Evolutionary conservation across 164 flowering plant species (phyloP).

Genomic region (Saururus chinensis): DNA sequence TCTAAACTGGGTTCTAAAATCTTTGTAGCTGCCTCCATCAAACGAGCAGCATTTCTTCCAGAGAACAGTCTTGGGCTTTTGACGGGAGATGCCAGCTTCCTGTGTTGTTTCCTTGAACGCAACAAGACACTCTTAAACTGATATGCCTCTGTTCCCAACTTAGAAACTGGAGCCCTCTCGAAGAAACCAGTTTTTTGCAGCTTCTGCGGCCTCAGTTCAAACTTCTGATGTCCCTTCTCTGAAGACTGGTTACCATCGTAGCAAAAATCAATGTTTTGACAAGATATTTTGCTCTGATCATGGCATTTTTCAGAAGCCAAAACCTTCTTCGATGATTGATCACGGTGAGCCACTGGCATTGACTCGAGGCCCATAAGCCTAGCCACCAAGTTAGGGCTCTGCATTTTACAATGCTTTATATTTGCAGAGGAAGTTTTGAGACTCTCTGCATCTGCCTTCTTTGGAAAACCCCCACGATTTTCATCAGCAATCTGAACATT

Average conservation of each 20-base stretch:
- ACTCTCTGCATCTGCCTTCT: conserved; percentile 21
- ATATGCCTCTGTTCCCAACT: conserved; percentile 65
- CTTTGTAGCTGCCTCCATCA: conserved; percentile 77
- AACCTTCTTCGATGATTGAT: conserved; percentile 24
- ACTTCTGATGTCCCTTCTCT: conserved; percentile 27
- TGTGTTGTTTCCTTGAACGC: conserved; percentile 49
- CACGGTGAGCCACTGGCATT: conserved; percentile 37
- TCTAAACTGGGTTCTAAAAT: conserved; percentile 83
- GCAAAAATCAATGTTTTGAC: conserved; percentile 9
- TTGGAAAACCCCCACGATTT: conserved; percentile 79
- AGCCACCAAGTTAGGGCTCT: conserved; percentile 69
- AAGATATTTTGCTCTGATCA: conserved; percentile 14
- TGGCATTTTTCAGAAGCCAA: conserved; percentile 10
- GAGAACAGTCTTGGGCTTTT: conserved; percentile 56
- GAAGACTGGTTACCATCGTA: conserved; percentile 12
- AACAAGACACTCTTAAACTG: conserved; percentile 53
- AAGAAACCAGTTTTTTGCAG: conserved; percentile 57
- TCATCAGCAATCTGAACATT: conserved; percentile 68
- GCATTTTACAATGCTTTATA: conserved; percentile 32
- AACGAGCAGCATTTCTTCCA: conserved; percentile 40
- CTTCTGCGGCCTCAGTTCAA: conserved; percentile 77
- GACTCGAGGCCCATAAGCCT: conserved; percentile 93
- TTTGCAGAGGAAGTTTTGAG: background rate
- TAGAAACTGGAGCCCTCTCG: conserved; percentile 43
- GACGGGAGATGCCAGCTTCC: conserved; percentile 52